Evolutionary conservation across 2,329 filamentous ascomycete genomes (phyloP).

Genomic region (Cercospora janseana): DNA sequence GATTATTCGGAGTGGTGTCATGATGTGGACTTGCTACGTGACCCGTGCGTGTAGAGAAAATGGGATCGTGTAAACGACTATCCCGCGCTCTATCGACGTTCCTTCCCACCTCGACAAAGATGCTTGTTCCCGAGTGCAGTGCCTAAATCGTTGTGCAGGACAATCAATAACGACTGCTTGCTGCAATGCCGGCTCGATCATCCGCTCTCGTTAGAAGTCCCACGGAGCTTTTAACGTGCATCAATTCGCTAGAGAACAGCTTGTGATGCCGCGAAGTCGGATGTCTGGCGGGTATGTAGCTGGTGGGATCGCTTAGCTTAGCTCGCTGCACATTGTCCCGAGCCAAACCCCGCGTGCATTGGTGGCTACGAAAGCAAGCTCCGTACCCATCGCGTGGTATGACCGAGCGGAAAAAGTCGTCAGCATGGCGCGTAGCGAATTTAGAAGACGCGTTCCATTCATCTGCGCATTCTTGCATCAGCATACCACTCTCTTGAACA

Average conservation of each 20-base stretch:
- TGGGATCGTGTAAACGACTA: background rate
- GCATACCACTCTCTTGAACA: background rate
- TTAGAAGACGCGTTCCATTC: conserved; percentile 9
- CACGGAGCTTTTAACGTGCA: background rate
- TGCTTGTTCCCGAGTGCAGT: background rate
- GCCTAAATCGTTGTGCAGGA: background rate
- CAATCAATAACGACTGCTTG: conserved; percentile 1
- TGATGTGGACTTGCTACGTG: background rate
- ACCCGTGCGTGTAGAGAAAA: background rate
- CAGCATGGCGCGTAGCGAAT: conserved; percentile 12
- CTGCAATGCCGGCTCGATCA: conserved; percentile 6
- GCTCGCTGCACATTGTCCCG: conserved; percentile 18
- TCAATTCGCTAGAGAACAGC: background rate
- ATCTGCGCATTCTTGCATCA: background rate
- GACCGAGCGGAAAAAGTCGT: conserved; percentile 5
- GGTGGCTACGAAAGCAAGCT: conserved; percentile 8
- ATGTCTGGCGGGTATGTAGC: background rate
- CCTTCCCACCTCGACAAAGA: conserved; percentile 2
- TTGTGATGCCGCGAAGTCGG: background rate
- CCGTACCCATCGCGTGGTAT: background rate
- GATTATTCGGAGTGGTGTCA: conserved; percentile 54
- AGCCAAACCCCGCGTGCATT: conserved; percentile 10
- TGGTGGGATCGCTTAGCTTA: conserved; percentile 2
- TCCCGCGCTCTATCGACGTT: background rate
- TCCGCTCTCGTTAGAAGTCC: background rate